Conservation (phyloP, 2,329 filamentous ascomycete species). For the Aspergillus unguis region DNA sequence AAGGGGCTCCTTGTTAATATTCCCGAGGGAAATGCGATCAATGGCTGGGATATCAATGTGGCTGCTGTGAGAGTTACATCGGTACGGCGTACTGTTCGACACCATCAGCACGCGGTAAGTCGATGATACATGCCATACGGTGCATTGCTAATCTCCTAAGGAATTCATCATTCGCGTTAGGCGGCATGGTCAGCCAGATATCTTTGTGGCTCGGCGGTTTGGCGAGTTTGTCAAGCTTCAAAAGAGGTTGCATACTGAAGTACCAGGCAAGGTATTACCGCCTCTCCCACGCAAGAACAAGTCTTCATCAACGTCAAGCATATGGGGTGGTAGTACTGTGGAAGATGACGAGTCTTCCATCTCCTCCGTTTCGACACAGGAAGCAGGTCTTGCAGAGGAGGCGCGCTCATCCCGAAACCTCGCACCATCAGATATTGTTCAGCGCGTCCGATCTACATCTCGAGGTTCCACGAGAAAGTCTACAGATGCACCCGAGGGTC, state of each 20-base stretch:
- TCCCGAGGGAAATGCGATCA: constrained; percentile 86
- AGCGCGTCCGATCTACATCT: constrained; percentile 26
- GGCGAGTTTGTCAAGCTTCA: constrained; percentile 81
- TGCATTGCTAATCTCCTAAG: constrained; percentile 41
- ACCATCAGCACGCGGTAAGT: constrained; percentile 85
- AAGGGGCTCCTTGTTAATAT: constrained; percentile 81
- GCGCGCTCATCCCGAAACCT: constrained; percentile 33
- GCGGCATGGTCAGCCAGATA: constrained; percentile 68
- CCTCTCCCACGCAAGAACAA: constrained; percentile 91
- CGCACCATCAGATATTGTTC: constrained; percentile 23
- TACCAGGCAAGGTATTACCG: constrained; percentile 86
- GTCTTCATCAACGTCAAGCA: constrained; percentile 61
- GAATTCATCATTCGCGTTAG: constrained; percentile 90
- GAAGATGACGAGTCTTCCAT: constrained; percentile 75
- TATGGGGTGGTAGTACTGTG: constrained; percentile 51
- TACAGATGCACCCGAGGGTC: constrained; percentile 42
- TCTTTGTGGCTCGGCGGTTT: constrained; percentile 80
- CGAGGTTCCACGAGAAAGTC: constrained; percentile 30
- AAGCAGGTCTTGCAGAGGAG: constrained; percentile 46
- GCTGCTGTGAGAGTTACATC: constrained; percentile 78
- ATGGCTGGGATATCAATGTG: constrained; percentile 96
- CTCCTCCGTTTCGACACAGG: constrained; percentile 73
- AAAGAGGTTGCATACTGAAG: constrained; percentile 73
- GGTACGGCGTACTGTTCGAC: constrained; percentile 79
- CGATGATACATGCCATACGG: neutral